Evolutionary conservation across 2,329 filamentous ascomycete genomes (phyloP).

Genomic region (Bipolaris gigantea): DNA sequence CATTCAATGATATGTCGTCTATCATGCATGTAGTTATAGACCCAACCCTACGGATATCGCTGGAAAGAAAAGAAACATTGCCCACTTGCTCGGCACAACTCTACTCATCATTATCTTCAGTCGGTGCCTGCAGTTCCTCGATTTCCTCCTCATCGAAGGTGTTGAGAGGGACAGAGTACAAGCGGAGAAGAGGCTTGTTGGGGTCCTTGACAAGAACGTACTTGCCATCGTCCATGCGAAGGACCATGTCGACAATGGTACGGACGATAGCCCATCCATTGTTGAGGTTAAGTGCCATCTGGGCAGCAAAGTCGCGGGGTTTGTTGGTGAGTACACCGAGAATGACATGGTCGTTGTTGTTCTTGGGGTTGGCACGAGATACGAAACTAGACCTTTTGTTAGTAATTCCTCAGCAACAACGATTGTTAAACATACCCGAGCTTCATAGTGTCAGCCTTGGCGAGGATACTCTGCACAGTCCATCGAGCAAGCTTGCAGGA

Average conservation of each 20-base stretch:
- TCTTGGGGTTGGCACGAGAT: slow-evolving; percentile 88
- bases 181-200: slow-evolving; percentile 90
- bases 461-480: slow-evolving; percentile 95
- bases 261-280: slow-evolving; percentile 99
- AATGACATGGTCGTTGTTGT: slow-evolving; percentile 90
- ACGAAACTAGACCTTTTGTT: slow-evolving; percentile 70
- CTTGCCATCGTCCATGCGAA: slow-evolving; percentile 76
- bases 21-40: slow-evolving; percentile 21
- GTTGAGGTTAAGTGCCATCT: slow-evolving; percentile 96
- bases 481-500: slow-evolving; percentile 96
- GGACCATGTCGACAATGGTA: slow-evolving; percentile 93
- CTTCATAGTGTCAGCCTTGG: slow-evolving; percentile 98
- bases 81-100: neutral
- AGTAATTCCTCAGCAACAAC: slow-evolving; percentile 1
- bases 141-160: slow-evolving; percentile 91
- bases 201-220: slow-evolving; percentile 84
- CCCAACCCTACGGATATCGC: slow-evolving; percentile 29
- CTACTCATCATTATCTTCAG: slow-evolving; percentile 60
- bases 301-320: slow-evolving; percentile 90
- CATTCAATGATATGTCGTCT: slow-evolving; percentile 24
- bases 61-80: slow-evolving; percentile 13
- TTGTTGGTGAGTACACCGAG: slow-evolving; percentile 97
- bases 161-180: slow-evolving; percentile 86
- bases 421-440: slow-evolving; percentile 68
- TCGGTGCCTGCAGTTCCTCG: slow-evolving; percentile 65